These are phyloP conservation scores for Talaromyces adpressus DNA, from an alignment of 495 filamentous ascomycete genomes.

Conservation along the genomic window DNA sequence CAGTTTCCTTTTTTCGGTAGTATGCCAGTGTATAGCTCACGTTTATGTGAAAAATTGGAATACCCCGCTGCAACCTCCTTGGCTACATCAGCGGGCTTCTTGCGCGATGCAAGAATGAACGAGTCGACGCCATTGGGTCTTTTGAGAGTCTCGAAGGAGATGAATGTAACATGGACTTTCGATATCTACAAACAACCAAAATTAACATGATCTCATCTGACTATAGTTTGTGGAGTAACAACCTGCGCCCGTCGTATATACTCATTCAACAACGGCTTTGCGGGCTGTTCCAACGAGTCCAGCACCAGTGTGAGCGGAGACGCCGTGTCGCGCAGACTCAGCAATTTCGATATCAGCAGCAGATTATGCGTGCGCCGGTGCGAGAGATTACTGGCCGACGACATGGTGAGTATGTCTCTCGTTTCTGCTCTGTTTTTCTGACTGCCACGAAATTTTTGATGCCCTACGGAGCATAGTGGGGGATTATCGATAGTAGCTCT, in stretches of 20 bases:
- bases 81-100: constrained; percentile 51
- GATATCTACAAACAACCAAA: constrained; percentile 28
- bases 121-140: constrained; percentile 48
- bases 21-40: background rate
- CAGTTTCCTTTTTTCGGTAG: constrained; percentile 8
- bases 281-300: constrained; percentile 80
- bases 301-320: constrained; percentile 82
- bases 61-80: constrained; percentile 36
- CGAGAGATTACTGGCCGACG: constrained; percentile 30
- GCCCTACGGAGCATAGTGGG: background rate
- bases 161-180: constrained; percentile 59
- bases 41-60: constrained; percentile 18
- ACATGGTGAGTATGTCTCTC: background rate
- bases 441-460: background rate
- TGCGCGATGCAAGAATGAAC: constrained; percentile 57
- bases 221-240: constrained; percentile 6
- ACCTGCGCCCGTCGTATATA: constrained; percentile 73
- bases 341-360: constrained; percentile 75
- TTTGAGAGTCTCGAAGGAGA: constrained; percentile 69
- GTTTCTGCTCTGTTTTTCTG: background rate
- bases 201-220: constrained; percentile 35
- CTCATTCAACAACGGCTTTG: constrained; percentile 60
- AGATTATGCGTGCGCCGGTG: constrained; percentile 81
- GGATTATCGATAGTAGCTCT: background rate
- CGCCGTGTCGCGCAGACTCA: constrained; percentile 67